Evolutionary conservation across 108 stramenopile species (phyloP), one percentile per base, ranked within the genome.

Genomic region (Cyclotella baltica): DNA sequence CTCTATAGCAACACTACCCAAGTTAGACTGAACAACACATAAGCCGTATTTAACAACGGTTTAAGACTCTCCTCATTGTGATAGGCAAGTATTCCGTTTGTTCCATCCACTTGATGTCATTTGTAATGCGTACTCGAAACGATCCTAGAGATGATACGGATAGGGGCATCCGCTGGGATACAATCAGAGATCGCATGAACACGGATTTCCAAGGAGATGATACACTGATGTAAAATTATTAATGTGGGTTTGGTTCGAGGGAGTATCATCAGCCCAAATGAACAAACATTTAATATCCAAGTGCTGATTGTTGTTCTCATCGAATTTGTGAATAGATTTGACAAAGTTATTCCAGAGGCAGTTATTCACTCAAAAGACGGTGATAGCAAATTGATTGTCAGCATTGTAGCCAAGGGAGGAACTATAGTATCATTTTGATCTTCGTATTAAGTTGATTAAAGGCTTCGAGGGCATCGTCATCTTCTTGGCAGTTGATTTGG

Each of bases 111-210:
- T 6, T 25, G 20, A 5, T 0, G 72, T 65, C 27, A 31, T 66
- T 28, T 20, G 18, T 28, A 73, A 35, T 4, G 72, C 72, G 40
- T 65, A 67, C 30, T 73, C 65, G 35, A 73, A 82, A 13, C 53
- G 46, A 38, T 33, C 64, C 53, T 83, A 77, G n/a, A 48, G 20
- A 11, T 81, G 78, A 53, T 78, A 78, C 1, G 88, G 88, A 76
- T 88, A 85, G 4, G 88, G 88, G 56, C 88, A 88, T 37, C 66
- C 70, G 35, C 82, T 62, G 53, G 83, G 85, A 75, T 82, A 88
- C 55, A 79, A 46, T 34, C 68, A 31, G 0, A 82, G 28, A 72
- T 85, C 84, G 64, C 88, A 88, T 20, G 83, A 64, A 70, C 83
- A 80, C 29, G 72, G 67, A 2, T 23, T 29, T 27, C 28, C 27